phyloP scores from a whole-genome alignment of 768 basidiomycete species.

The Podaxis sp. region DNA sequence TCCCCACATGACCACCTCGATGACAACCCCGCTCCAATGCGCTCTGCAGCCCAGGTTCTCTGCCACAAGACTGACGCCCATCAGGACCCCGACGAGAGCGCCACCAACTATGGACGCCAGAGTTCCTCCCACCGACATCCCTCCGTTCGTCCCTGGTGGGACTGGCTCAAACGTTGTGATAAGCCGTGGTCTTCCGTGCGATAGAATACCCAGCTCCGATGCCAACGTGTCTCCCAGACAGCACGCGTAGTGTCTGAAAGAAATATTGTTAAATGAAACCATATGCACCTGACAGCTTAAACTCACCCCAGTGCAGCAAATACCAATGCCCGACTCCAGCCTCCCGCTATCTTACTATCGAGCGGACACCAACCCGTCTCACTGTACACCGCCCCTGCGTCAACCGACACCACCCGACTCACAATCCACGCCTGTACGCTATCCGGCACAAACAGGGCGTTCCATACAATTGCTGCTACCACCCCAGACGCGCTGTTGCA shows the following conservation, averaged over 20 bases:
- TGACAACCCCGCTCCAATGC: conserved; percentile 36
- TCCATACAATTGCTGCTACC: conserved; percentile 63
- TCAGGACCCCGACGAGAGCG: conserved; percentile 61
- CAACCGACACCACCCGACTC: conserved; percentile 25
- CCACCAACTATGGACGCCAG: conserved; percentile 75
- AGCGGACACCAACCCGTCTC: conserved; percentile 62
- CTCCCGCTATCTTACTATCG: conserved; percentile 39
- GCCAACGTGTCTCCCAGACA: conserved; percentile 92
- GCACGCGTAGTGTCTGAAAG: conserved; percentile 77
- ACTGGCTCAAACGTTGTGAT: conserved; percentile 76
- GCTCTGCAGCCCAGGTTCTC: conserved; percentile 61
- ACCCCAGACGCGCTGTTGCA: conserved; percentile 75
- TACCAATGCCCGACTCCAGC: conserved; percentile 62
- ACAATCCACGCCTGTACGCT: conserved; percentile 37
- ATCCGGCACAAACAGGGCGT: conserved; percentile 49
- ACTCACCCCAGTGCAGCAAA: conserved; percentile 67
- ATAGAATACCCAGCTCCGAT: conserved; percentile 90
- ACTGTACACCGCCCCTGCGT: conserved; percentile 31
- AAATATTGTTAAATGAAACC: not conserved
- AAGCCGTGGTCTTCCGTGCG: conserved; percentile 63
- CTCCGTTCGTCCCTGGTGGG: conserved; percentile 92
- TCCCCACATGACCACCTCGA: conserved; percentile 58
- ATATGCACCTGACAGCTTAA: not conserved
- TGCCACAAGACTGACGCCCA: conserved; percentile 53
- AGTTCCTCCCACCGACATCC: conserved; percentile 74